Percentiles rank a stretch among this genome's conserved stretches.
Evolutionary conservation across 495 filamentous ascomycete species (phyloP).

Genomic region (Penicillium steckii): DNA sequence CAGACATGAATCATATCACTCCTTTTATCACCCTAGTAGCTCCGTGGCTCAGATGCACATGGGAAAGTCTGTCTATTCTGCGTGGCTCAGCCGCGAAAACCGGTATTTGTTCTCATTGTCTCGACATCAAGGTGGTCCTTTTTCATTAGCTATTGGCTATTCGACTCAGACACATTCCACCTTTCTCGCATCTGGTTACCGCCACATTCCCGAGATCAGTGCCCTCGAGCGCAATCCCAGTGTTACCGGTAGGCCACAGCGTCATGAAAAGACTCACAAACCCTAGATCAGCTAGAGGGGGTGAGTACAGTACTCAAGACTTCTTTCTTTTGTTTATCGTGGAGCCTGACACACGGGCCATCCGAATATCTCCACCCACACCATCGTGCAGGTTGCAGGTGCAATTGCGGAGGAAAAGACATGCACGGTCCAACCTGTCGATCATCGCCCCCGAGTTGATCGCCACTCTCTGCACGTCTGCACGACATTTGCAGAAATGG

Average conservation of each 20-base stretch:
- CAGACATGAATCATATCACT: neutral
- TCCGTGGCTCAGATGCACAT: constrained; percentile 21
- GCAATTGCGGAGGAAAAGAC: constrained; percentile 9
- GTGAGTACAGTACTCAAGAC: neutral
- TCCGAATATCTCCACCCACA: neutral
- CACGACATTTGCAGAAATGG: constrained; percentile 21
- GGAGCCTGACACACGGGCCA: constrained; percentile 21
- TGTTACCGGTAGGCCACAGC: neutral
- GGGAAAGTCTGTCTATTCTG: constrained; percentile 10
- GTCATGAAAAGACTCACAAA: neutral
- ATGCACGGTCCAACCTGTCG: constrained; percentile 27
- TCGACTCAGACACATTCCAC: constrained; percentile 29
- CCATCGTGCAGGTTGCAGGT: constrained; percentile 1
- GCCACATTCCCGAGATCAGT: constrained; percentile 25
- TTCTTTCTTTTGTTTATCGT: constrained; percentile 4
- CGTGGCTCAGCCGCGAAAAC: constrained; percentile 21
- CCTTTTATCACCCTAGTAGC: neutral
- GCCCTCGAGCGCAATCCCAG: neutral
- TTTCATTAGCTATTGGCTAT: constrained; percentile 10
- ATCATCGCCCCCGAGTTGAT: constrained; percentile 23
- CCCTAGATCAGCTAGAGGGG: neutral
- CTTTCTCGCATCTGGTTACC: constrained; percentile 14
- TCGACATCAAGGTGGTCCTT: constrained; percentile 14
- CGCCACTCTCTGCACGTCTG: constrained; percentile 18
- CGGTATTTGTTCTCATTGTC: neutral